Conservation (phyloP, 805 yeast species). For the Teunomyces gatunensis region DNA sequence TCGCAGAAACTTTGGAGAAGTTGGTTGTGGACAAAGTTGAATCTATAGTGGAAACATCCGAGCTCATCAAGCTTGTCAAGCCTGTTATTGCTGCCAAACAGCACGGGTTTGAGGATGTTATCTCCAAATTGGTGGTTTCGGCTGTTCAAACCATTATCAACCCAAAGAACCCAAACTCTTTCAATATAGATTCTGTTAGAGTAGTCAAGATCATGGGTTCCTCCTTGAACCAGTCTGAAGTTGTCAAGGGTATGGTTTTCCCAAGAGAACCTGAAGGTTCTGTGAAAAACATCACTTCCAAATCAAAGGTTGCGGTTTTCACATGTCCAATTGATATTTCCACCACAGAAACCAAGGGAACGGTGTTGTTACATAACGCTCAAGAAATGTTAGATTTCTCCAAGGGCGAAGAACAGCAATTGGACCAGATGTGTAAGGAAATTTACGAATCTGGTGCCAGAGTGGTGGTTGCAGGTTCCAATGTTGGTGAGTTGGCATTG, state of each 20-base stretch:
- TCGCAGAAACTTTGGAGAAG: slow-evolving; percentile 63
- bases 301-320: slow-evolving; percentile 85
- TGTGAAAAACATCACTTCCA: slow-evolving; percentile 56
- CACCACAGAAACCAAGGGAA: slow-evolving; percentile 97
- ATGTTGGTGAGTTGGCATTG: slow-evolving; percentile 87
- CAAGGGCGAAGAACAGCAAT: slow-evolving; percentile 92
- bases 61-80: slow-evolving; percentile 68
- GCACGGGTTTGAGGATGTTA: slow-evolving; percentile 78
- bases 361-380: slow-evolving; percentile 93
- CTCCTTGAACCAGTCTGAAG: slow-evolving; percentile 67
- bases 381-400: slow-evolving; percentile 95
- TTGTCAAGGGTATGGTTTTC: slow-evolving; percentile 96
- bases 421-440: slow-evolving; percentile 81
- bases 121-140: slow-evolving; percentile 76
- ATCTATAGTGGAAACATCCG: slow-evolving; percentile 51
- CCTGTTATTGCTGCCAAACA: slow-evolving; percentile 94
- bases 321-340: slow-evolving; percentile 94
- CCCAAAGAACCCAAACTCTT: slow-evolving; percentile 56
- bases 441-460: slow-evolving; percentile 80
- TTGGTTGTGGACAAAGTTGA: slow-evolving; percentile 61
- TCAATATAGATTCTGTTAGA: slow-evolving; percentile 91
- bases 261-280: slow-evolving; percentile 97
- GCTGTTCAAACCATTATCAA: slow-evolving; percentile 79
- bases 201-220: slow-evolving; percentile 98
- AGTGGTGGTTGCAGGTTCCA: slow-evolving; percentile 92